Conservation (phyloP, 176 grass and related monocot genomes). For the Chloris gayana region DNA sequence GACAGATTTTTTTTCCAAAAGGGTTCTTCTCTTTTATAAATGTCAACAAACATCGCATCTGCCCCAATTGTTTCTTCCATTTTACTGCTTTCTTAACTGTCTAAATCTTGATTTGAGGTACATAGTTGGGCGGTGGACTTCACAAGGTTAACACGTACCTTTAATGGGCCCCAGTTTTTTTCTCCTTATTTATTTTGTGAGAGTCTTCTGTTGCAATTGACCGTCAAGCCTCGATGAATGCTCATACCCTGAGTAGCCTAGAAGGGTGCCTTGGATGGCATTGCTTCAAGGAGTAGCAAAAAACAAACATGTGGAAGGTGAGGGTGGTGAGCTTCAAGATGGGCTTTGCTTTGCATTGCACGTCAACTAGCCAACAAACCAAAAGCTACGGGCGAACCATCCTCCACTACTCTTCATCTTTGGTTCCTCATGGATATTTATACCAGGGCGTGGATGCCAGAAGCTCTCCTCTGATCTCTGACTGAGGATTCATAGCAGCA, state of each 20-base stretch:
- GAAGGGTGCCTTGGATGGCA: constrained; percentile 33
- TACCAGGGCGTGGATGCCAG: constrained; percentile 23
- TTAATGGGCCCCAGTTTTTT: constrained; percentile 1
- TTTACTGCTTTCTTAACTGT: neutral
- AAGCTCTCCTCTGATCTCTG: constrained; percentile 16
- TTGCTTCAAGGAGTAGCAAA: constrained; percentile 55
- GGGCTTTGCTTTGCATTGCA: constrained; percentile 50
- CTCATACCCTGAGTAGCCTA: constrained; percentile 22
- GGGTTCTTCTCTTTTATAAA: neutral
- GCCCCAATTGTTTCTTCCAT: neutral
- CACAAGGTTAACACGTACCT: constrained; percentile 40
- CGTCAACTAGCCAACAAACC: constrained; percentile 60
- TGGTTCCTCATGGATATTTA: constrained; percentile 38
- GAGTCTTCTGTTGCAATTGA: neutral
- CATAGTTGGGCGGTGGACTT: constrained; percentile 42
- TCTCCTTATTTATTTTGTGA: neutral
- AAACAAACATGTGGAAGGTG: constrained; percentile 37
- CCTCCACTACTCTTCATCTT: constrained; percentile 31
- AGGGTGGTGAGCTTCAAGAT: constrained; percentile 35
- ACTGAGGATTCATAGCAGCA: neutral
- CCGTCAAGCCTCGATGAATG: constrained; percentile 13
- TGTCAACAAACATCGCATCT: neutral
- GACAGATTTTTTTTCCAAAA: neutral
- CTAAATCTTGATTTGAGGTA: constrained; percentile 13
- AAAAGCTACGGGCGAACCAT: constrained; percentile 58